phyloP scores from a whole-genome alignment of 2,329 filamentous ascomycete genomes.

The Xylaria arbuscula region DNA sequence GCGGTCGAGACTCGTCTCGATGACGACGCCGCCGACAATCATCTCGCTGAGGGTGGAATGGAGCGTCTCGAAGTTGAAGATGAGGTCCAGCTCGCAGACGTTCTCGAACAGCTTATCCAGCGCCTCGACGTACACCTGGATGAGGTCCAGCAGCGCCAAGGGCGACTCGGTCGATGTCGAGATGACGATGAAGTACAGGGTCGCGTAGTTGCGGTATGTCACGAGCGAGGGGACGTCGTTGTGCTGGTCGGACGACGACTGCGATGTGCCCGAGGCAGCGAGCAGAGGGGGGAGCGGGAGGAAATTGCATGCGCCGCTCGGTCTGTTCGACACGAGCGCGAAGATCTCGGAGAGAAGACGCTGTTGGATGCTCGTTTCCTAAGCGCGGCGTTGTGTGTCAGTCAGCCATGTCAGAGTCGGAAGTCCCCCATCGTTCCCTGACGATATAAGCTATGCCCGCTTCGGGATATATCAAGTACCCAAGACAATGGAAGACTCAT shows the following conservation, averaged over 20 bases:
- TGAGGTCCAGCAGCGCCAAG: slow-evolving; percentile 92
- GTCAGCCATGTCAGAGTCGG: slow-evolving; percentile 27
- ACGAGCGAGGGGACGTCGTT: slow-evolving; percentile 95
- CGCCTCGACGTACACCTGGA: slow-evolving; percentile 97
- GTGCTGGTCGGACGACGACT: slow-evolving; percentile 73
- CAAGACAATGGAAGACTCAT: slow-evolving; percentile 51
- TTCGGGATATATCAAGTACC: slow-evolving; percentile 15
- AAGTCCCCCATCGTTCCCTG: neutral
- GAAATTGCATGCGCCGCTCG: slow-evolving; percentile 96
- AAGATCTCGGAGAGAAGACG: slow-evolving; percentile 98
- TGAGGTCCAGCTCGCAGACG: slow-evolving; percentile 96
- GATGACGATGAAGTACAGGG: slow-evolving; percentile 98
- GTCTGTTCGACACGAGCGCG: slow-evolving; percentile 90
- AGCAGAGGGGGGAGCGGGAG: slow-evolving; percentile 80
- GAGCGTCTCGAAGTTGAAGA: slow-evolving; percentile 98
- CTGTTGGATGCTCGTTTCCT: slow-evolving; percentile 98
- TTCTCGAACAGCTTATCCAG: slow-evolving; percentile 97
- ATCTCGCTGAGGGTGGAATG: slow-evolving; percentile 93
- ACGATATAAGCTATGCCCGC: neutral
- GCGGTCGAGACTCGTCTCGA: slow-evolving; percentile 89
- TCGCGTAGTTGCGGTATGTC: slow-evolving; percentile 98
- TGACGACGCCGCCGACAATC: slow-evolving; percentile 93
- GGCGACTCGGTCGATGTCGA: slow-evolving; percentile 96
- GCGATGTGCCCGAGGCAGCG: slow-evolving; percentile 70
- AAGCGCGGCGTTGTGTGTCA: slow-evolving; percentile 15